A percentile compares a stretch with the other conserved stretches of the same genome.
Conservation (phyloP, 148 eudicot species). For the Pouteria glomerata region DNA sequence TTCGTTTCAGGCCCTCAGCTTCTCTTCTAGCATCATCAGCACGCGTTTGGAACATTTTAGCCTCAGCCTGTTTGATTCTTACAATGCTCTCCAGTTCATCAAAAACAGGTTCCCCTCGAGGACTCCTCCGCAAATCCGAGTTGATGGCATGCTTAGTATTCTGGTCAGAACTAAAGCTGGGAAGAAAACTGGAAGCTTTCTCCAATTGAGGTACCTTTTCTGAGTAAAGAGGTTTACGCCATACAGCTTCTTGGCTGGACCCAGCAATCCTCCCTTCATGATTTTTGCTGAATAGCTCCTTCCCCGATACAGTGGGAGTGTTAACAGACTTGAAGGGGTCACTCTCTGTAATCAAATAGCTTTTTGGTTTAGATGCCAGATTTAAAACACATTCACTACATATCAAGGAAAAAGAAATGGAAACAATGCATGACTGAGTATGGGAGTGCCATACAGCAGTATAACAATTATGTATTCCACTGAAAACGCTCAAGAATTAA, state of each 20-base stretch:
- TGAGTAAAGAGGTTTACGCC: constrained; percentile 40
- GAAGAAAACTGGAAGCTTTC: constrained; percentile 27
- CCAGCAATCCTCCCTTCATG: constrained; percentile 30
- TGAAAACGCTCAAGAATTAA: background rate
- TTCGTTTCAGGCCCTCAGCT: constrained; percentile 75
- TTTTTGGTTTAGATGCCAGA: background rate
- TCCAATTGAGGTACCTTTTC: constrained; percentile 40
- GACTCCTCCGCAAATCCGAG: constrained; percentile 33
- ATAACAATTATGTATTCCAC: background rate
- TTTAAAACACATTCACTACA: background rate
- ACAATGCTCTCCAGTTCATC: constrained; percentile 83
- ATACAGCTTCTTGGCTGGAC: constrained; percentile 35
- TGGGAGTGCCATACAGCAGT: background rate
- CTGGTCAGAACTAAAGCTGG: constrained; percentile 29
- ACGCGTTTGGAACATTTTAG: constrained; percentile 81
- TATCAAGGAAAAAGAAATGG: background rate
- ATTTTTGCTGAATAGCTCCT: constrained; percentile 36
- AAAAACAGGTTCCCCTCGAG: constrained; percentile 31
- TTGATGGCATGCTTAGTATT: constrained; percentile 26
- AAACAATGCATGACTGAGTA: background rate
- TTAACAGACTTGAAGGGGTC: constrained; percentile 38
- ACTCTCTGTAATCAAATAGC: constrained; percentile 39
- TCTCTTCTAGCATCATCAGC: constrained; percentile 92
- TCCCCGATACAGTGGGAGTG: constrained; percentile 29
- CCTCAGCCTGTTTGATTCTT: constrained; percentile 78